phyloP scores from a whole-genome alignment of 805 yeast genomes.

The Jamesozyma jinghongensis region DNA sequence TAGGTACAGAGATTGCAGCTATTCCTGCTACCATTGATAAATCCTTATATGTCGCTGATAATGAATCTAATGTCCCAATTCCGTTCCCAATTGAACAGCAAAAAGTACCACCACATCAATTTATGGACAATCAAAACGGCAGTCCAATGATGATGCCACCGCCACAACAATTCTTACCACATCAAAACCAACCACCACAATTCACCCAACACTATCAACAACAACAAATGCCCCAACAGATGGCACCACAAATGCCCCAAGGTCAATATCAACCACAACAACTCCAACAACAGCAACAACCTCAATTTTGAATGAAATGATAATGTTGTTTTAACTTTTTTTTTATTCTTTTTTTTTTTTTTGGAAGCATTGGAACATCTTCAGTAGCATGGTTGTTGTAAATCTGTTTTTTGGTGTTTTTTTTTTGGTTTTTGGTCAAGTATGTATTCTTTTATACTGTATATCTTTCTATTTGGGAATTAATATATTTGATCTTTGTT shows the following conservation, averaged over 20 bases:
- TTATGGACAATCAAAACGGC: slow-evolving; percentile 12
- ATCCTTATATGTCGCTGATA: slow-evolving; percentile 77
- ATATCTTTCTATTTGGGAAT: neutral
- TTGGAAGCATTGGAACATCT: neutral
- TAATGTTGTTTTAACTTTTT: neutral
- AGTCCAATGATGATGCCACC: neutral
- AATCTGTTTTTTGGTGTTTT: neutral
- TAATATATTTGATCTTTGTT: neutral
- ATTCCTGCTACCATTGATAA: slow-evolving; percentile 91
- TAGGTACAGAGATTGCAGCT: slow-evolving; percentile 95
- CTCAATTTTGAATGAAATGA: neutral
- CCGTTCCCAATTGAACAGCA: slow-evolving; percentile 68
- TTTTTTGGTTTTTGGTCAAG: neutral
- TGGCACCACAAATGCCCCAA: neutral
- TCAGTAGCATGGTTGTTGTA: neutral
- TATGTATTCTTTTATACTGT: neutral
- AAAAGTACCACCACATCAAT: slow-evolving; percentile 13
- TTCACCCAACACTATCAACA: slow-evolving; percentile 1
- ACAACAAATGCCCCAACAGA: slow-evolving; percentile 1
- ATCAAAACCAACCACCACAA: slow-evolving; percentile 7
- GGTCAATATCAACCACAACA: slow-evolving; percentile 12
- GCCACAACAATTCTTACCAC: neutral
- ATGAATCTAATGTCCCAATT: slow-evolving; percentile 64
- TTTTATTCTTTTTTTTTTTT: neutral
- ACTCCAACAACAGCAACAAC: slow-evolving; percentile 20